Base-by-base conservation (phyloP, 768 basidiomycete species). In the Mycena belliarum region DNA sequence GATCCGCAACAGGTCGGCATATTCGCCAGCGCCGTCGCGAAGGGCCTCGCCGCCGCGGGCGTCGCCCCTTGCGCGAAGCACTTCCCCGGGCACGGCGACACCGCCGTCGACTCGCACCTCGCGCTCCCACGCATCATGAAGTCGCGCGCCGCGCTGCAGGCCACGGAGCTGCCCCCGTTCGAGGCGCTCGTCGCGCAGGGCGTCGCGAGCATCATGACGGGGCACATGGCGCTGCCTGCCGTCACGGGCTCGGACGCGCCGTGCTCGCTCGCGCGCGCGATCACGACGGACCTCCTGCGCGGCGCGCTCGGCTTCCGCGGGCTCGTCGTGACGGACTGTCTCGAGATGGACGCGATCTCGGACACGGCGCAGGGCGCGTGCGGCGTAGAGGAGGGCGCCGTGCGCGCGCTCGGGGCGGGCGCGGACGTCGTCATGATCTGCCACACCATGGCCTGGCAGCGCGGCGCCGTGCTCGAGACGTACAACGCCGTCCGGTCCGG, bases 371-470 rank as follows among this genome's bases (percentile, higher is more conserved):
- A 74, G 50, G 79, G 78, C 6, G 76, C 73, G 18, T 73, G 72
- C 57, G 84, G 84, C 7, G 72, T 78, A 4, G 76, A 79, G 52
- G 75, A 74, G 38, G 87, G 85, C 6, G 83, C 86, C 0, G 78
- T 88, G 18, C 67, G 76, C 57, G 80, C 82, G 6, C 65, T 89
- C 41, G 72, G 74, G 46, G 87, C 88, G 0, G 88, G 88, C 4
- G 84, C 84, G 16, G 89, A 90, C 55, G 70, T 90, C n/a, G 85
- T 75, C 4, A 89, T 90, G 88, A 82, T 88, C 40, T 90, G 88
- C 60, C 89, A 89, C 64, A 82, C 78, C 9, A 78, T 82, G 52
- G 72, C 69, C 15, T 69, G 76, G 55, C 87, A 89, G 60, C 70
- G 69, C 14, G 81, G 78, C 0, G 83, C 87, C 0, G 57, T 90